Base-by-base conservation (phyloP, 352 stramenopile species). In the Globisporangium mamillatum region DNA sequence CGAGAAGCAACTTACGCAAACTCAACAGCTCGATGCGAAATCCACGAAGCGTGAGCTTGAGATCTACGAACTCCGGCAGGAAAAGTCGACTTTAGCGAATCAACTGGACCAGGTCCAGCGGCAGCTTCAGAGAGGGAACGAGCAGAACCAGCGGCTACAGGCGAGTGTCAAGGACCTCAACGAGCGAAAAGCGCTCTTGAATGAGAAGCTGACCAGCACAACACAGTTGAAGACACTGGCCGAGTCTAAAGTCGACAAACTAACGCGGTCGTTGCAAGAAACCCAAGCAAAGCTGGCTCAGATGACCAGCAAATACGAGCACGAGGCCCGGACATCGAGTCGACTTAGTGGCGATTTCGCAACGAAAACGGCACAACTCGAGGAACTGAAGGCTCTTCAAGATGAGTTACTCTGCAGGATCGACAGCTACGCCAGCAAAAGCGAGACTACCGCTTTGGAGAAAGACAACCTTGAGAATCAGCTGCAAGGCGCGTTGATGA, bases 301-400 rank as follows among this genome's bases (percentile, higher is more conserved):
- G 16, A 54, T 63, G 6, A 69, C 24, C 0, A 50, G 29, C 7
- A 69, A 78, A 27, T 72, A 52, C 52, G 70, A 84, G 1, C 64
- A 75, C 46, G 71, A 69, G 6, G 48, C 38, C 18, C 63, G 52
- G 1, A 50, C 72, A n/a, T 36, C 52, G n/a, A 59, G 18, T 18
- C 46, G 3, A 48, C 64, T 83, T 54, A 20, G 72, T 34, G 60
- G 68, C 1, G 71, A 84, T 0, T 66, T 50, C 10, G 14, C 63
- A 10, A 72, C 70, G 10, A 74, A 74, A 5, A 69, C 79, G 27
- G 41, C 58, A 2, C 79, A 87, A 62, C 66, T 92, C 2, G 74
- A 90, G 6, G 86, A 92, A 57, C 67, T 92, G 14, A 88, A 90
- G 44, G 64, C 68, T 0, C 70, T 94, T 1, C 86, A 94, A 57